Base-by-base conservation (phyloP, 441 rosid species). In the Isatis lusitanica region DNA sequence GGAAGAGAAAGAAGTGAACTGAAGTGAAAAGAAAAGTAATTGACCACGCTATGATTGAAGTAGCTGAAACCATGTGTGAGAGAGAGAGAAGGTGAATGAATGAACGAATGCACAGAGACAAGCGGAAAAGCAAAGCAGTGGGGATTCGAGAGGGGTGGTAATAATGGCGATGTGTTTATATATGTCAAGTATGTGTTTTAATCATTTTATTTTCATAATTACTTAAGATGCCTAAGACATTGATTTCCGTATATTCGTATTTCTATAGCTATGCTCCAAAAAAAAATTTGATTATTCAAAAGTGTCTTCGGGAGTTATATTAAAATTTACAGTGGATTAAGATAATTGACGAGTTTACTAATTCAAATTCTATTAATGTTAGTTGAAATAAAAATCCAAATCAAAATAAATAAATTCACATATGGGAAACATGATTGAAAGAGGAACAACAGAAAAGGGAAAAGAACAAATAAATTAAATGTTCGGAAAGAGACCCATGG, bases 41-140 rank as follows among this genome's bases (percentile, higher is more conserved):
- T 6, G 24, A 91, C 97, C 98, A 93, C 64, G 98, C 88, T 62
- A 93, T 89, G 33, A 93, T 79, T 17, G 94, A 87, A 57, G 88
- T 75, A n/a, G 73, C 33, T n/a, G 87, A 26, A 65, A 86, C 84
- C 94, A 90, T 90, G 59, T 43, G 53, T 1, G 64, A 44, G 46
- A 48, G 48, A 64, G 30, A 52, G 64, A 71, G 77, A 64, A 12
- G 31, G 11, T 9, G 58, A 56, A 9, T 18, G 58, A 52, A 13
- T 4, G 70, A 42, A 43, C 3, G 65, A 62, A 53, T 63, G 47
- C 69, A 61, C 50, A 63, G 70, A 75, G 70, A 46, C 70, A 44
- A 69, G 71, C 17, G 44, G 66, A 75, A 75, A 75, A 75, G 42
- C 70, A 55, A 55, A 55, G 39, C 70, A 68, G 79, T 53, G 70